Base-by-base conservation (phyloP, 2,329 filamentous ascomycete species). In the Lecanicillium sp. region DNA sequence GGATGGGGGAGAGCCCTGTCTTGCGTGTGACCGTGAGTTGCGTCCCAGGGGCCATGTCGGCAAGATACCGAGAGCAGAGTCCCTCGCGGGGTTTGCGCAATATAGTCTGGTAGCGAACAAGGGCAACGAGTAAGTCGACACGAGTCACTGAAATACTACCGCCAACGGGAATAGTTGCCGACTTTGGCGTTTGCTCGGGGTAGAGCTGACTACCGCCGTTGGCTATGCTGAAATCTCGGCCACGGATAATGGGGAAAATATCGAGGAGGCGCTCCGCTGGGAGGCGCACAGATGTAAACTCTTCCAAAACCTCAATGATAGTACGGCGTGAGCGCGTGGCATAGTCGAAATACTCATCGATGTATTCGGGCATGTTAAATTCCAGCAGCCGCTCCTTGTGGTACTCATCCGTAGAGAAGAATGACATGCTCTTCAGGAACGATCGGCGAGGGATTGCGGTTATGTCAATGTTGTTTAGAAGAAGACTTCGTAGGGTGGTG, bases 321-420 rank as follows among this genome's bases (percentile, higher is more conserved):
- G 87, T 94, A 27, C 93, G 84, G 27, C 90, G 84, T 1, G 91
- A 87, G 8, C 93, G 83, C 0, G 90, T 90, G 1, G 93, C 93
- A 62, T 98, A 98, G 67, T 98, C 91, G 69, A 88, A 97, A 48
- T 95, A 84, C 57, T 98, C 93, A 57, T 97, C 90, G 5, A 91
- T 80, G 57, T 84, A 87, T 38, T 86, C 78, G 0, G 88, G 81
- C 57, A 86, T 79, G 1, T 83, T 83, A 58, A 98, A 93, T 61
- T 98, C 93, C 8, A 85, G 66, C 0, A 98, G 77, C 2, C 91
- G 81, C 52, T 93, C 86, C 56, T 81, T 82, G 59, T 98, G 91
- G 58, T 82, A 81, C 2, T 71, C 63, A 57, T 94, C 79, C 1
- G 71, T 67, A 2, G 89, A 86, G 59, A 90, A 90, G 62, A 89